Base-by-base conservation (phyloP, 257 asterid genomes). In the Plantago elongata region DNA sequence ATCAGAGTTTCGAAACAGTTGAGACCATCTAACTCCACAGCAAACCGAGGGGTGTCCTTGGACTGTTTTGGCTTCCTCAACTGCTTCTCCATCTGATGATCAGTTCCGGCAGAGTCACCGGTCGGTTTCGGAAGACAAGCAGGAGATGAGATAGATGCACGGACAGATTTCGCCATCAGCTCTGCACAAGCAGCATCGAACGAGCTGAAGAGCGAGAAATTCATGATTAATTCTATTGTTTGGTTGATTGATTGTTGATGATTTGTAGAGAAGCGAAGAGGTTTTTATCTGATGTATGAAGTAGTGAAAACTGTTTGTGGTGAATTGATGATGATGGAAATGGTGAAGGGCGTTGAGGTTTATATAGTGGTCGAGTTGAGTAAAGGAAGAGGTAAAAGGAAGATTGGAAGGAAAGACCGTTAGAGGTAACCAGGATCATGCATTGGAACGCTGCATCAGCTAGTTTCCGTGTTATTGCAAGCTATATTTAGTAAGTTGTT, bases 121-220 rank as follows among this genome's bases (percentile, higher is more conserved):
- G n/a, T 48, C 13, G 49, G 11, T 7, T 22, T 11, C 2, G 65
- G 30, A 45, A 7, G 40, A 34, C 40, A 34, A 34, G 40, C 7
- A 5, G 71, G 27, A 58, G 60, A 43, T 3, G 62, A 11, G 10
- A 22, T 0, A 49, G 61, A 45, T 13, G 42, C 47, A 14, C 29
- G 37, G 27, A 60, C 51, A 7, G 56, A 63, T 60, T 54, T 72
- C 0, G 81, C 81, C 42, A 73, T n/a, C 60, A 75, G 45, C 68
- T 79, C 81, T 4, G 77, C 79, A 15, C 51, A 72, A 18, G 69
- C 68, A 9, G 75, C 84, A 7, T 79, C 84, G 55, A 79, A 79
- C 1, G 79, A 67, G 62, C 81, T 79, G 75, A 79, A 72, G 18
- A 69, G 60, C 3, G 81, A 72, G 49, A 72, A 62, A 30, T 69